A percentile compares a stretch with the other conserved stretches of the same genome.
Conservation (phyloP, 1,284 basidiomycete species). For the Fomes fomentarius region DNA sequence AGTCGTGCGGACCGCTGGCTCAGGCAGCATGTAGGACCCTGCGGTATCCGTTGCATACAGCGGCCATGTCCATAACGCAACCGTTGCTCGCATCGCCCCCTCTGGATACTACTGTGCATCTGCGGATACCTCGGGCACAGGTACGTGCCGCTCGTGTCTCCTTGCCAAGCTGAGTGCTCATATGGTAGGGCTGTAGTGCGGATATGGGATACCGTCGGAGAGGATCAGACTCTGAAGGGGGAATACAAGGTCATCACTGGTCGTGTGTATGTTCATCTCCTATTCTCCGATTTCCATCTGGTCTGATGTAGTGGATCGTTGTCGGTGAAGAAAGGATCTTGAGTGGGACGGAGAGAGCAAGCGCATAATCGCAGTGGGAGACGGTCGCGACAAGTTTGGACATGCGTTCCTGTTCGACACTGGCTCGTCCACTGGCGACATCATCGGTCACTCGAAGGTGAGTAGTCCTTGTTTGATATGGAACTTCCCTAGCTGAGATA, state of each 20-base stretch:
- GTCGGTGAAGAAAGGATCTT: conserved; percentile 76
- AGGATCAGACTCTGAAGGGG: conserved; percentile 84
- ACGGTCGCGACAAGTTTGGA: conserved; percentile 91
- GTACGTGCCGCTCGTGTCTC: conserved; percentile 41
- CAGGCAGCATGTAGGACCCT: conserved; percentile 49
- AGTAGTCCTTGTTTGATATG: background rate
- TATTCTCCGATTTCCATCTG: background rate
- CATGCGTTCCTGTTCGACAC: conserved; percentile 88
- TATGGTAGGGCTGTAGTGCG: no score
- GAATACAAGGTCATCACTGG: conserved; percentile 87
- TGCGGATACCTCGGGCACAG: conserved; percentile 79
- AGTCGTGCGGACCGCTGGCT: background rate
- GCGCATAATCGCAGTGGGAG: conserved; percentile 95
- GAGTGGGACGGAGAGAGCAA: conserved; percentile 98
- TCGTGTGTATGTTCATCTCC: conserved; percentile 60
- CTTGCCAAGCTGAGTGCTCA: no score
- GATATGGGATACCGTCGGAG: conserved; percentile 93
- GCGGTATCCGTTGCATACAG: conserved; percentile 63
- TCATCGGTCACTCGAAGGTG: conserved; percentile 93
- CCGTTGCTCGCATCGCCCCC: conserved; percentile 91
- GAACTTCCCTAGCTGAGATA: no score
- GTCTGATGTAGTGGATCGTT: conserved; percentile 4
- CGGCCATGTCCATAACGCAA: conserved; percentile 85
- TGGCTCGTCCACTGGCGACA: conserved; percentile 92
- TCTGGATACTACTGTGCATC: conserved; percentile 96